A percentile compares a stretch with the other conserved stretches of the same genome.
Conservation (phyloP, 768 basidiomycete genomes). For the Symmetrospora coprosmae region DNA sequence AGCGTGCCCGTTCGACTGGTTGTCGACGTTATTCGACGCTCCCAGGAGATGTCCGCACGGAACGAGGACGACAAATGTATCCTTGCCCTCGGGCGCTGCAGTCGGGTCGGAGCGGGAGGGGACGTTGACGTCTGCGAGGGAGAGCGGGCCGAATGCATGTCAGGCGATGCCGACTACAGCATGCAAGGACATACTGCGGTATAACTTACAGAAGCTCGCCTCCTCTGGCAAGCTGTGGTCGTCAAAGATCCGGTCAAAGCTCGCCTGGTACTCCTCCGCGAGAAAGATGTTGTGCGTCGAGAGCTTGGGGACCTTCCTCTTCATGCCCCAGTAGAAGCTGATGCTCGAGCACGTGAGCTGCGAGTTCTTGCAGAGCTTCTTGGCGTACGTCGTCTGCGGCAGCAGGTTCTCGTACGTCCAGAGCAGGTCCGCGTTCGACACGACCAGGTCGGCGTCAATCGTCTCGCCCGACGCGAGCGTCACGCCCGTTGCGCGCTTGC, state of each 20-base stretch:
- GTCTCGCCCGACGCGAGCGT: slow-evolving; percentile 34
- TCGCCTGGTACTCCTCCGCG: slow-evolving; percentile 40
- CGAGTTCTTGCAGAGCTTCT: slow-evolving; percentile 23
- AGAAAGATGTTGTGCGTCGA: slow-evolving; percentile 42
- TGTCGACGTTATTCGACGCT: slow-evolving; percentile 19
- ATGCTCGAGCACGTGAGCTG: slow-evolving; percentile 39
- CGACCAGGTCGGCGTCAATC: slow-evolving; percentile 37
- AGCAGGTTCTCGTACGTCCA: slow-evolving; percentile 40
- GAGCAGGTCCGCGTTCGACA: slow-evolving; percentile 41
- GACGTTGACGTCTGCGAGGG: slow-evolving; percentile 39
- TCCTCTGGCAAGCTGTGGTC: slow-evolving; percentile 39
- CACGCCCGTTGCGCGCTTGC: slow-evolving; percentile 36
- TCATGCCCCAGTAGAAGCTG: slow-evolving; percentile 42
- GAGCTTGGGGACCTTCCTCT: slow-evolving; percentile 35
- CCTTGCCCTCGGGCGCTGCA: slow-evolving; percentile 40
- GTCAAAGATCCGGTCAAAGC: slow-evolving; percentile 42
- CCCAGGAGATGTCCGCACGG: slow-evolving; percentile 38
- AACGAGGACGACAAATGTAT: slow-evolving; percentile 39
- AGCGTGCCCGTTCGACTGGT: slow-evolving; percentile 14
- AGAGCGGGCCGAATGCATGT: no score
- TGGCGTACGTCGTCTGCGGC: slow-evolving; percentile 27
- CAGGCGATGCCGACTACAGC: no score
- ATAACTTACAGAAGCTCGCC: slow-evolving; percentile 36
- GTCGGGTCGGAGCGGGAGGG: slow-evolving; percentile 39
- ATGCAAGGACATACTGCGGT: no score